phyloP scores from a whole-genome alignment of 208 protist genomes.

The Leishmania guyanensis region DNA sequence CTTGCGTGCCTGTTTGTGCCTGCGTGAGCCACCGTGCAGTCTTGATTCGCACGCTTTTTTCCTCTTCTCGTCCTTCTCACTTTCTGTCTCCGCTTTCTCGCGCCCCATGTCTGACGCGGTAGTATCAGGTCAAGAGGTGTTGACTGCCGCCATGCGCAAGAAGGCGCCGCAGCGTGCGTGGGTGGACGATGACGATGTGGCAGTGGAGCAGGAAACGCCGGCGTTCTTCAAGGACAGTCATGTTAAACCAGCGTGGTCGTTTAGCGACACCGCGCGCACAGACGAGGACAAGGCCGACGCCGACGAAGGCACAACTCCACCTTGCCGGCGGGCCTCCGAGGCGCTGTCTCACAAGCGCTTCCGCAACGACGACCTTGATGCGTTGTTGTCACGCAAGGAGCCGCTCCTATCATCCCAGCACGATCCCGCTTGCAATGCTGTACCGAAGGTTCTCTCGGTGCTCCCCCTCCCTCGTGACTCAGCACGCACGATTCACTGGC shows the following conservation, averaged over 20 bases:
- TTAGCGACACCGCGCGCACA: conserved; percentile 35
- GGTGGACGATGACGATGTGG: conserved; percentile 67
- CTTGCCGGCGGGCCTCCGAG: conserved; percentile 13
- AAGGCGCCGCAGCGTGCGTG: conserved; percentile 41
- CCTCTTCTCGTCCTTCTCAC: neutral
- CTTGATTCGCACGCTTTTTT: neutral
- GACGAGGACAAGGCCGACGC: conserved; percentile 14
- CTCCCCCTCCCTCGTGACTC: conserved; percentile 74
- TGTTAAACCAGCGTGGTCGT: conserved; percentile 61
- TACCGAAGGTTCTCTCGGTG: conserved; percentile 65
- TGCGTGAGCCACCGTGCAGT: neutral
- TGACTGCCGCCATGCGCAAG: neutral
- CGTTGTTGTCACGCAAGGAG: conserved; percentile 76
- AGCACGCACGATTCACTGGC: conserved; percentile 78
- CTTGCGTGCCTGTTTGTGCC: neutral
- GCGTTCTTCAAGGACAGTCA: conserved; percentile 49
- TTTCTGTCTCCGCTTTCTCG: conserved; percentile 2
- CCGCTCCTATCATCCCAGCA: conserved; percentile 66
- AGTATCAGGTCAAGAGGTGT: neutral
- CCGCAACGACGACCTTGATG: conserved; percentile 75
- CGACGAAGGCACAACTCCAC: neutral
- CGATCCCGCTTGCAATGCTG: conserved; percentile 37
- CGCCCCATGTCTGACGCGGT: conserved; percentile 14
- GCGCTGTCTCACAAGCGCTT: conserved; percentile 55
- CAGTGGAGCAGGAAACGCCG: conserved; percentile 31